Percentiles rank a stretch among this genome's conserved stretches.
These are phyloP conservation scores for Coniochaeta hoffmannii DNA, from an alignment of 2,329 filamentous ascomycete genomes.

Conservation along the genomic window DNA sequence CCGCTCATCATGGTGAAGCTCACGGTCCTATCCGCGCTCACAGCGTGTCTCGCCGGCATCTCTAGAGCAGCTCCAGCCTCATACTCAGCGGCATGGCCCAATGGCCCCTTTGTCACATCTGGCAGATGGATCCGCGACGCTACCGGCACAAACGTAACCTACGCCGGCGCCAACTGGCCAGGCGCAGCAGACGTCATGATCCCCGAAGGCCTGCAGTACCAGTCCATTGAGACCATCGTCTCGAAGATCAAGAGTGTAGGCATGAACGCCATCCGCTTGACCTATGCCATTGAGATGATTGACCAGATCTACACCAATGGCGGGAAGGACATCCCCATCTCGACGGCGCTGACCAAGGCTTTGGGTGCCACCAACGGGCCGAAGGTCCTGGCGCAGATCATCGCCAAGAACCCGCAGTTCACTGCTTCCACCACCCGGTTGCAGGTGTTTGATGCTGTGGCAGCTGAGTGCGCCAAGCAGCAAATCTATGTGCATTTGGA, in stretches of 20 bases:
- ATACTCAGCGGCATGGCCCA: conserved; percentile 25
- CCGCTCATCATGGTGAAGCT: conserved; percentile 12
- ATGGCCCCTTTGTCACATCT: conserved; percentile 32
- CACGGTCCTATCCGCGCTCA: neutral
- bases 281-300: conserved; percentile 57
- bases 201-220: conserved; percentile 56
- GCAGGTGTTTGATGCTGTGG: conserved; percentile 55
- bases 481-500: conserved; percentile 52
- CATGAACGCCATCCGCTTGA: conserved; percentile 56
- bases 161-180: conserved; percentile 55
- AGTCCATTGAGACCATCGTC: conserved; percentile 47
- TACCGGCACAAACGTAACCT: conserved; percentile 34
- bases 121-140: conserved; percentile 36
- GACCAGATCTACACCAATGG: conserved; percentile 46
- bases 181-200: conserved; percentile 57
- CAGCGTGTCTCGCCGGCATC: conserved; percentile 9
- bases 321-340: conserved; percentile 37
- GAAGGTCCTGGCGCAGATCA: conserved; percentile 39
- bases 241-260: conserved; percentile 49
- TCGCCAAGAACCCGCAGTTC: conserved; percentile 51
- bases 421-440: conserved; percentile 45
- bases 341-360: conserved; percentile 34
- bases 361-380: conserved; percentile 47
- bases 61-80: conserved; percentile 6
- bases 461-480: conserved; percentile 46